Base-by-base conservation (phyloP, 192 early-diverging fungal genomes). In the Backusella macrospora region DNA sequence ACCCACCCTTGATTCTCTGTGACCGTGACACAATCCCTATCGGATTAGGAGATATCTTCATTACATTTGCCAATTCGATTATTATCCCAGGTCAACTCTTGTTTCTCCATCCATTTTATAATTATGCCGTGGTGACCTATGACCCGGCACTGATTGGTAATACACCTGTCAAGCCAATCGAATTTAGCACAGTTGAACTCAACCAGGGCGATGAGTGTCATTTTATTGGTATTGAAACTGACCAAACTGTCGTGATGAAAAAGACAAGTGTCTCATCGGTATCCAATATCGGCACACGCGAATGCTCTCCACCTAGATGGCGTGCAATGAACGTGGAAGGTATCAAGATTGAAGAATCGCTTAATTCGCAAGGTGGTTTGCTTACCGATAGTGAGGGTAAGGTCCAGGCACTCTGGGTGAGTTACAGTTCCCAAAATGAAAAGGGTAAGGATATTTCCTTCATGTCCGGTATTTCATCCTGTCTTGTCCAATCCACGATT, bases 21-120 rank as follows among this genome's bases (percentile, higher is more conserved):
- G 88, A 92, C 62, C 90, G 95, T n/a, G 89, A 92, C 70, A 92
- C 93, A 16, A 90, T 99, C 9, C 92, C 92, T 0, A 88, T 92
- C 72, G 86, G 83, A 37, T 78, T 95, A 48, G 92, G 95, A 21
- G 93, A 96, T 67, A 84, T 96, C 34, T 85, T 86, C 46, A 82
- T 99, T 45, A 94, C 93, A 0, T 90, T 99, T 78, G 95, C 91
- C 52, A 92, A 96, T 73, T 90, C 90, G 26, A 89, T 95, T n/a
- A 90, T 93, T 45, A 91, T 99, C 69, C 96, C 95, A 0, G 97
- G 88, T n/a, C 89, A 87, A 66, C 80, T 96, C 40, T 73, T 91
- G 6, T 95, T 93, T 70, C 64, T 94, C 48, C 97, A 99, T 68
- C 97, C 96, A 0, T 90, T 90, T 0, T 92, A 96, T 74, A 97